Evolutionary conservation across 371 early-diverging fungal genomes (phyloP), one percentile per base, ranked within the genome.

Genomic region (Thermomucor indicae-seudaticae): DNA sequence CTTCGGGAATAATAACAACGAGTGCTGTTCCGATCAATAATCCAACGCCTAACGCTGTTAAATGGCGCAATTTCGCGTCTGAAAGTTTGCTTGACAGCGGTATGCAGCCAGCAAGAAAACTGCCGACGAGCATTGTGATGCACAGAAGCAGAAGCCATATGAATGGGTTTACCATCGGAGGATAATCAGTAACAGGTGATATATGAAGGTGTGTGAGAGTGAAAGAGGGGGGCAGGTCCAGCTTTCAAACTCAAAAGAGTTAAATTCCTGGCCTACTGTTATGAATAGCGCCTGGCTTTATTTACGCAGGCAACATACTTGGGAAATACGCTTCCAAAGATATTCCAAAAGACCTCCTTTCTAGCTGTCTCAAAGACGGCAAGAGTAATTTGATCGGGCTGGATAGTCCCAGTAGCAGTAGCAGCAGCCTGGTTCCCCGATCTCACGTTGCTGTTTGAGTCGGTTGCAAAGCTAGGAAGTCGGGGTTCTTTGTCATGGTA

Each of bases 1-100:
- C 95, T 65, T 95, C 97, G 2, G 97, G 97, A 35, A 96, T 67
- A 45, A 96, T 92, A 7, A 96, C 93, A 10, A 88, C 83, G 22
- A 96, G 72, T 3, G 92, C 88, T 0, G 95, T 91, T 6, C 95
- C 93, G 37, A 95, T 85, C 20, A 97, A 78, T 28, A 97, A 77
- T 12, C 97, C 97, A 10, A 88, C 87, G 24, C 95, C 91, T 64
- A 94, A 81, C n/a, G 90, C 86, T n/a, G 93, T 88, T 25, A 93
- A 67, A 32, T 85, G 59, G 27, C 72, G 72, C 43, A 95, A 69
- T 29, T 82, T 80, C 14, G 80, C 62, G 35, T 87, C 85, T 11
- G 89, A 87, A 44, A 95, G 80, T 38, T 80, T 75, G 34, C 93
- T 81, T 6, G 86, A 83, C 8, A 96, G 72, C 4, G 97, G 97